Conservation (phyloP, 2,329 filamentous ascomycete species). For the Xylaria sp. region DNA sequence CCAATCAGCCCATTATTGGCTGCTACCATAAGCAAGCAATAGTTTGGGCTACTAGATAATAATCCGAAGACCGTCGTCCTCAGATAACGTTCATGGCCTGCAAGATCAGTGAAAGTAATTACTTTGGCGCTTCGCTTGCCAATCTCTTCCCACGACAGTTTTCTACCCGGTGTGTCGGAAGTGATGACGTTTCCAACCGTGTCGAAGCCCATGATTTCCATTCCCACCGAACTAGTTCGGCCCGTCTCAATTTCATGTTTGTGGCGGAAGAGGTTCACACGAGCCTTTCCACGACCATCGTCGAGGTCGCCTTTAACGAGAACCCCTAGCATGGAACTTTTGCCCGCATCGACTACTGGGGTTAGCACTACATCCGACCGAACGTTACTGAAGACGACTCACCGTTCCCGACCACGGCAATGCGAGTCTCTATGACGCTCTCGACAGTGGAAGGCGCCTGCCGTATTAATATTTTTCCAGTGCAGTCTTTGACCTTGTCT, state of each 20-base stretch:
- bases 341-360: constrained; percentile 83
- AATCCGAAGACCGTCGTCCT: constrained; percentile 96
- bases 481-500: constrained; percentile 66
- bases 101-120: constrained; percentile 93
- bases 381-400: constrained; percentile 36
- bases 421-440: constrained; percentile 91
- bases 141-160: constrained; percentile 95
- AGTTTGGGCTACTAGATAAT: constrained; percentile 92
- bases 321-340: constrained; percentile 94
- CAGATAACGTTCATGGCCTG: constrained; percentile 93
- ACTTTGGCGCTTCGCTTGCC: constrained; percentile 94
- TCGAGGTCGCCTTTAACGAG: constrained; percentile 95
- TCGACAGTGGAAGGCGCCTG: constrained; percentile 76
- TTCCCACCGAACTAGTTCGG: constrained; percentile 92
- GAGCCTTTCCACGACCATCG: constrained; percentile 89
- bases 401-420: constrained; percentile 96
- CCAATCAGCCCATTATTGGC: constrained; percentile 97
- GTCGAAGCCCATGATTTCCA: constrained; percentile 99
- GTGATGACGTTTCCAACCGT: constrained; percentile 81
- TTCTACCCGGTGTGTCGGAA: constrained; percentile 80
- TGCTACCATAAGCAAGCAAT: constrained; percentile 97
- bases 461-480: constrained; percentile 86
- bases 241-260: constrained; percentile 98
- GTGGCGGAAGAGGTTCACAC: constrained; percentile 94
- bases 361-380: constrained; percentile 1